Evolutionary conservation across 345 rosid species (phyloP).

Genomic region (Populus davidiana): DNA sequence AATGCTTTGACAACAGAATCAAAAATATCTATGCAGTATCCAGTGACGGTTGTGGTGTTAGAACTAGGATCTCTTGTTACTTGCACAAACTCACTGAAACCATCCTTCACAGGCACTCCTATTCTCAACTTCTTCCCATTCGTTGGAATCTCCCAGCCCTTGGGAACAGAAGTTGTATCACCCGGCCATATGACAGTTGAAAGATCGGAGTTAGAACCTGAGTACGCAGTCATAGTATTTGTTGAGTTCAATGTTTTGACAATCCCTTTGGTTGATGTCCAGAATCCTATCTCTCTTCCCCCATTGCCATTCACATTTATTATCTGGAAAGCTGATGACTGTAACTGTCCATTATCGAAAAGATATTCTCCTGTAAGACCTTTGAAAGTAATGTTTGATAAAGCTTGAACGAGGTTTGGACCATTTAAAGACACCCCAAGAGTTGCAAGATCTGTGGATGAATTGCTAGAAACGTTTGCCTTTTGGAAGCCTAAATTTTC

Average conservation of each 20-base stretch:
- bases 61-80: constrained; percentile 32
- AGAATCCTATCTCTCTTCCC: constrained; percentile 33
- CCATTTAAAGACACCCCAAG: constrained; percentile 28
- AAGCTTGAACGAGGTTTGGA: constrained; percentile 11
- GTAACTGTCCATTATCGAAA: constrained; percentile 33
- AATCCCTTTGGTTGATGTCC: constrained; percentile 28
- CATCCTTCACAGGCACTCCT: constrained; percentile 42
- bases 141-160: constrained; percentile 55
- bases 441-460: constrained; percentile 10
- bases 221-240: background rate
- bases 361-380: constrained; percentile 42
- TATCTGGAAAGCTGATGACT: constrained; percentile 38
- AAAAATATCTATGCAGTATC: constrained; percentile 83
- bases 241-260: background rate
- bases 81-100: constrained; percentile 39
- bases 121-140: constrained; percentile 41
- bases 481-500: background rate
- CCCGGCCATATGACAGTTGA: constrained; percentile 46
- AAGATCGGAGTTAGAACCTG: background rate
- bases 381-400: constrained; percentile 28
- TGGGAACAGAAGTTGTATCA: constrained; percentile 30
- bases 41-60: constrained; percentile 18
- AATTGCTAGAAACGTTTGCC: background rate
- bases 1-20: constrained; percentile 57
- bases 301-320: constrained; percentile 37